A percentile compares a stretch with the other conserved stretches of the same genome.
Conservation (phyloP, 495 filamentous ascomycete genomes). For the Bathelium albidoporum region DNA sequence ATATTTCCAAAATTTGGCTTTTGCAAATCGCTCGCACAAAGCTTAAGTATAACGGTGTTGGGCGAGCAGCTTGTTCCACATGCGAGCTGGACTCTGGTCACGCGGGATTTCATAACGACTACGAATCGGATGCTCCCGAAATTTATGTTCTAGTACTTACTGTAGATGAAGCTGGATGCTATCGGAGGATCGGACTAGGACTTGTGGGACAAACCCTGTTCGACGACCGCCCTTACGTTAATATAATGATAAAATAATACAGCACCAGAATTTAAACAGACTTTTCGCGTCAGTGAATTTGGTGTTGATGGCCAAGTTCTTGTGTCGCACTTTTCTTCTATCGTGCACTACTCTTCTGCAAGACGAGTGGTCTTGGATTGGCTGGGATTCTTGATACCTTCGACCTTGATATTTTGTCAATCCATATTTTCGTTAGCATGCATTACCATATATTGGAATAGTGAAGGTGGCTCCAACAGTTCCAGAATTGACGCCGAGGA, state of each 20-base stretch:
- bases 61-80: background rate
- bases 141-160: background rate
- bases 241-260: background rate
- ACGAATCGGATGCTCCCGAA: background rate
- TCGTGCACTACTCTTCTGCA: too few relatives aligned
- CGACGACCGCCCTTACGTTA: background rate
- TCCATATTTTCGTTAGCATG: too few relatives aligned
- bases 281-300: background rate
- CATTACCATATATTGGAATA: too few relatives aligned
- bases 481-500: too few relatives aligned
- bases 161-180: background rate
- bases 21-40: background rate
- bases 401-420: too few relatives aligned
- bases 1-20: background rate
- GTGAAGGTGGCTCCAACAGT: too few relatives aligned
- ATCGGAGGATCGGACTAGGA: background rate
- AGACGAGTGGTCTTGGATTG: too few relatives aligned
- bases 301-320: background rate
- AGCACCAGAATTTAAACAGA: background rate
- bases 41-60: background rate
- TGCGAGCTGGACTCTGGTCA: background rate
- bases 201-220: background rate
- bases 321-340: too few relatives aligned
- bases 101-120: background rate
- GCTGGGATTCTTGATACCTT: too few relatives aligned